Base-by-base conservation (phyloP, 768 basidiomycete species). In the Termitomyces sp. region DNA sequence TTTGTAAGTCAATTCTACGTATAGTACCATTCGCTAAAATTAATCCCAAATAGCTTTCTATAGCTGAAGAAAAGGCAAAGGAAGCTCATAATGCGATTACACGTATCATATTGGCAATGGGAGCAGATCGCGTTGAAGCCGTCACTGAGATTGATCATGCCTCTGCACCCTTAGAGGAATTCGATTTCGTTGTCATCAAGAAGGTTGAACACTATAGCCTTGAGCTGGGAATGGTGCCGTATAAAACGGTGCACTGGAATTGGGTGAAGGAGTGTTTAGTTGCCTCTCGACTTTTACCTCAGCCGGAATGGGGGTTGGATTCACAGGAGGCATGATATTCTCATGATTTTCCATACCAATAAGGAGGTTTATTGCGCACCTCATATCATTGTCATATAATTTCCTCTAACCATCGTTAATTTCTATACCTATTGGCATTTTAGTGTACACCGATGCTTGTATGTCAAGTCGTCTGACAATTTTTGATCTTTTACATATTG, bases 191-290 rank as follows among this genome's bases (percentile, higher is more conserved):
- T 41, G 75, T 94, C 53, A 77, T 85, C 59, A 81, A 82, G 60
- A 83, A 87, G 33, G 66, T 60, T 50, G 65, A 69, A 13, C 72
- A 73, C 37, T 70, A 68, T 50, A 61, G 60, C 31, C 60, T 67
- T 8, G 63, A 70, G 41, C 62, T 71, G 41, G 62, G 55, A 62
- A 59, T 33, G 66, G 65, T 22, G 15, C 44, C 51, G 7, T 13
- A 49, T 16, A 75, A 65, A 24, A 75, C 72, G 18, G 84, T 86
- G 16, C 72, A 78, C 57, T 82, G 89, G 72, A 65, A 70, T 18
- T 93, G 89, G 89, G 81, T 93, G 41, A 94, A 93, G 69, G 81
- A 89, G 48, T 87, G 88, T 64, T 72, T 93, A 31, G 79, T 90
- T 59, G 79, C 86, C 16, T 85, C 86, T 15, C 75, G 84, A 33